A percentile compares a stretch with the other conserved stretches of the same genome.
Evolutionary conservation across 306 rosid species (phyloP).

Genomic region (Luffa acutangula): DNA sequence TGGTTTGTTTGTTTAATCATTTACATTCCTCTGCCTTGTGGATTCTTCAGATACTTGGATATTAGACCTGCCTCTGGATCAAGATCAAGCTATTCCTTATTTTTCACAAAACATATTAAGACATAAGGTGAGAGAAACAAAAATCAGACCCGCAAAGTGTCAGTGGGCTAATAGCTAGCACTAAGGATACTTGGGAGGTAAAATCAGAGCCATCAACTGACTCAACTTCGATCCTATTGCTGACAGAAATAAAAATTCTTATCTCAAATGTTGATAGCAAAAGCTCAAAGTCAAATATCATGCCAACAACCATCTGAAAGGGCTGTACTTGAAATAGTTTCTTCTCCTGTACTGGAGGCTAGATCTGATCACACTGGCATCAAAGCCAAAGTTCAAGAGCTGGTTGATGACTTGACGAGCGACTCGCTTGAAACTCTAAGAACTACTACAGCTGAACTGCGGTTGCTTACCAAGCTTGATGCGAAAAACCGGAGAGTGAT

Average conservation of each 20-base stretch:
- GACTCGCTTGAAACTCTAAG: conserved; percentile 53
- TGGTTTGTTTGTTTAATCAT: neutral
- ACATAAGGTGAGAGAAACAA: neutral
- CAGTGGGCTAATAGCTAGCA: conserved; percentile 39
- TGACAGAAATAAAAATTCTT: conserved; percentile 39
- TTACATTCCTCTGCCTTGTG: neutral
- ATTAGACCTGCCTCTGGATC: neutral
- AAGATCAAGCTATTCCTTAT: neutral
- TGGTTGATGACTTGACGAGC: conserved; percentile 64
- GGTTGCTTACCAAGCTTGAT: conserved; percentile 78
- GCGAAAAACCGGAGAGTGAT: conserved; percentile 86
- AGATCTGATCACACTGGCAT: conserved; percentile 65
- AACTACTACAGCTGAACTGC: conserved; percentile 63
- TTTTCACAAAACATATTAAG: neutral
- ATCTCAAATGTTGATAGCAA: conserved; percentile 29
- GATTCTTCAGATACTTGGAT: neutral
- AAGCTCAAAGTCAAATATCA: conserved; percentile 47
- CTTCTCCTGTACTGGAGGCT: conserved; percentile 40
- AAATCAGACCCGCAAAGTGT: neutral
- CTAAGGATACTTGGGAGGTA: conserved; percentile 39
- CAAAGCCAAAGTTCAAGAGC: conserved; percentile 56
- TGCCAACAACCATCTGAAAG: conserved; percentile 75
- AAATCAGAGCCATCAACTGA: conserved; percentile 25
- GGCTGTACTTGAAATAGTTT: conserved; percentile 46
- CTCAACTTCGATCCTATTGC: conserved; percentile 12